Evolutionary conservation across 805 yeast genomes (phyloP), one percentile per base, ranked within the genome.

Genomic region (Teunomyces stri): DNA sequence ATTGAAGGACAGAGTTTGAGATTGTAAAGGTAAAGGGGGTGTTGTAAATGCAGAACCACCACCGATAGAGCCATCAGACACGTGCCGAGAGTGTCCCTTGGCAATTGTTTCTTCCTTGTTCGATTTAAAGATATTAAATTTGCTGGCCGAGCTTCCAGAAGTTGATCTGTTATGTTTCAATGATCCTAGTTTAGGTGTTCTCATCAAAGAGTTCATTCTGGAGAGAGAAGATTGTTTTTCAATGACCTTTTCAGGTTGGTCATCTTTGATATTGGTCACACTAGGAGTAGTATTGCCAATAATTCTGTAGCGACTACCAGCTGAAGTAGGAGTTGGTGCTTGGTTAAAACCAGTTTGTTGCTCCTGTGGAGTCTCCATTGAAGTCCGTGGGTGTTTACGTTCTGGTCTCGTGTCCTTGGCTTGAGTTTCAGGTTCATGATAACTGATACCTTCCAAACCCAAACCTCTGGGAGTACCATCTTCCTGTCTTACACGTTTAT

Each of bases 11-110:
- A 37, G 46, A 11, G 37, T 40, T 12, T 34, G 38, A n/a, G 68
- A 65, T 6, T 58, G 46, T 13, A 50, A 47, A 2, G 80, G 78
- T 29, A 77, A 54, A 13, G 79, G 78, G 1, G 82, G 79, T 0
- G 82, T 72, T 2, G 69, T 65, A 48, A 62, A 72, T 1, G 70
- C 69, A 9, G 70, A 67, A 11, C 64, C 62, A 15, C 47, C 57
- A 37, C 52, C 55, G 16, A 68, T 51, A 7, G 74, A 65, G 4
- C 76, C 69, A 18, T 72, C 78, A 46, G 73, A 69, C 22, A 64
- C 69, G 45, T 68, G 65, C 6, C 78, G 62, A 1, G 73, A 51
- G 51, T 72, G 77, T 3, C 70, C 69, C 20, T 48, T 52, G n/a
- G 44, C 46, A 18, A 46, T 13, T 9, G 38, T 27, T 3, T 50